These are phyloP conservation scores for Emmonsia crescens DNA, from an alignment of 2,329 filamentous ascomycete species.

Conservation along the genomic window DNA sequence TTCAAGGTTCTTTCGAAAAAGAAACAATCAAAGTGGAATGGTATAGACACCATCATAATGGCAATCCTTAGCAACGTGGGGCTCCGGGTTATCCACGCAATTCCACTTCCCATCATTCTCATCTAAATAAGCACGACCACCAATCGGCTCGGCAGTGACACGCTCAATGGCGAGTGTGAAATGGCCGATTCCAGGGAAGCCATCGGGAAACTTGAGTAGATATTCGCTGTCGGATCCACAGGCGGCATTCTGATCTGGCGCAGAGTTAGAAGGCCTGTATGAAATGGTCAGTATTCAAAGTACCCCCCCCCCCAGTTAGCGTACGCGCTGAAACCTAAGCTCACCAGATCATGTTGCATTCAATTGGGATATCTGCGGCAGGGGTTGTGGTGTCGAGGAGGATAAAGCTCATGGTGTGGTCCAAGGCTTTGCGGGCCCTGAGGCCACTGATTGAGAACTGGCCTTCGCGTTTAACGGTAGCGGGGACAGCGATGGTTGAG, in stretches of 20 bases:
- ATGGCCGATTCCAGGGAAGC: slow-evolving; percentile 20
- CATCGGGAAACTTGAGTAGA: slow-evolving; percentile 21
- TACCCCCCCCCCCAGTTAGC: background rate
- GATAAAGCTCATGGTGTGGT: background rate
- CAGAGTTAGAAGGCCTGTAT: background rate
- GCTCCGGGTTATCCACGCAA: background rate
- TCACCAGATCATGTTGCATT: slow-evolving; percentile 1
- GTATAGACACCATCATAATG: background rate
- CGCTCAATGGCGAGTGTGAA: slow-evolving; percentile 1
- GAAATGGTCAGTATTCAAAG: background rate
- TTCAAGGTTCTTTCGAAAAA: background rate
- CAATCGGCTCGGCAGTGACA: background rate
- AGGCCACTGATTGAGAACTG: background rate
- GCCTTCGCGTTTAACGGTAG: background rate
- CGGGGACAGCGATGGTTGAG: background rate
- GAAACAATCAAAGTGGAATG: background rate
- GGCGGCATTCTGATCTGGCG: slow-evolving; percentile 16
- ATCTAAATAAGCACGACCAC: background rate
- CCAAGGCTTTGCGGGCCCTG: background rate
- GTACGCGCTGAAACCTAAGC: too few species aligned
- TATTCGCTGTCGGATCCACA: slow-evolving; percentile 15
- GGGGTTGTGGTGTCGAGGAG: background rate
- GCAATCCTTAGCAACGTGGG: background rate
- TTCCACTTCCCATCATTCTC: slow-evolving; percentile 1
- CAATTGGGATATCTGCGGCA: background rate